Evolutionary conservation across 2,329 filamentous ascomycete genomes (phyloP).

Genomic region (Apiospora kogelbergensis): DNA sequence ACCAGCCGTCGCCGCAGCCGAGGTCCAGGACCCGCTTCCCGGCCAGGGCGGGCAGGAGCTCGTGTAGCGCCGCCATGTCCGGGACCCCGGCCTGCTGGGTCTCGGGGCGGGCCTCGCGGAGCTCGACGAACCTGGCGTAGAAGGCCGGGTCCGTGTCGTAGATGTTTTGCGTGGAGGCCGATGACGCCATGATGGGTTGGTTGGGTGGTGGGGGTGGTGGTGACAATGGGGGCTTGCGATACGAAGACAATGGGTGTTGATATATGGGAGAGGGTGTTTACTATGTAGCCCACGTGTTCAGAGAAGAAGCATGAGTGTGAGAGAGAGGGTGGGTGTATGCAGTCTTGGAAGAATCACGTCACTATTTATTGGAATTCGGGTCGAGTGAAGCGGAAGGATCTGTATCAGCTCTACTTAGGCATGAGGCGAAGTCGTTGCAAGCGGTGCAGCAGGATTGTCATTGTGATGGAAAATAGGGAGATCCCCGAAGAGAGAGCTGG

Average conservation of each 20-base stretch:
- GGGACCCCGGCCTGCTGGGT: background rate
- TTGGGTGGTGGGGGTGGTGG: background rate
- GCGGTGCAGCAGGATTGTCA: background rate
- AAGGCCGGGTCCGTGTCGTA: background rate
- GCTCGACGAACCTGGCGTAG: background rate
- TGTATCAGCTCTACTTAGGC: background rate
- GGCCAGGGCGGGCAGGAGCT: constrained; percentile 34
- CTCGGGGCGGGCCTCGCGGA: background rate
- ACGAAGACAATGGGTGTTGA: background rate
- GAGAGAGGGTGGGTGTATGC: background rate
- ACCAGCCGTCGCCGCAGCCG: constrained; percentile 48
- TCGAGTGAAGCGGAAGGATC: background rate
- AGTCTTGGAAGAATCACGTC: background rate
- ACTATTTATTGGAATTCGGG: background rate
- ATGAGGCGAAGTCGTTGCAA: background rate
- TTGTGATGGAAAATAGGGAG: background rate
- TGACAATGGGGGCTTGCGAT: too few species aligned
- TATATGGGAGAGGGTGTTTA: background rate
- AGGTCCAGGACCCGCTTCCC: constrained; percentile 41
- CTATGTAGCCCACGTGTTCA: background rate
- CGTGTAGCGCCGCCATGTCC: constrained; percentile 1
- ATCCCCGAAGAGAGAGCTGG: background rate
- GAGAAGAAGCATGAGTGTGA: background rate
- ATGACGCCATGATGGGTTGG: background rate
- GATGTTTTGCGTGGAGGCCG: background rate